Base-by-base conservation (phyloP, 2,329 filamentous ascomycete species). In the Arthrobotrys musiformis region DNA sequence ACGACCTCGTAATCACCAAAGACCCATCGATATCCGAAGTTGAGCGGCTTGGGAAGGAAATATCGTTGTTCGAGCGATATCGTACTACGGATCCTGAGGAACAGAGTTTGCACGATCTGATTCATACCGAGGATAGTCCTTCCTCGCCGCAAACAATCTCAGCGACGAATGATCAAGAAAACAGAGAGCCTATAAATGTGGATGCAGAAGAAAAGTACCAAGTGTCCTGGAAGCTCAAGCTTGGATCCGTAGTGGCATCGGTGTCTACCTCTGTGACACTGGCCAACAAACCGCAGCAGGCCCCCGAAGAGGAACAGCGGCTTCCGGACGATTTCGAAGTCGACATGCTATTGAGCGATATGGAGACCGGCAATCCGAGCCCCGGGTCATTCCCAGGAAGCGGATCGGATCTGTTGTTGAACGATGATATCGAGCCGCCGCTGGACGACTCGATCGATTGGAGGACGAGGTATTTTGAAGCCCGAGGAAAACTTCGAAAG, bases 311-410 rank as follows among this genome's bases (percentile, higher is more conserved):
- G 22, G 72, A 76, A 33, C 72, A 60, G 50, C 46, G 72, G 7
- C 30, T 76, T 2, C 35, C 56, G 19, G 72, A 76, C 7, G 72
- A 70, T 30, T 58, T 58, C 33, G 54, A 58, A 11, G 72, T 76
- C 24, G 72, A 76, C 33, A 76, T 76, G 72, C 33, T 76, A 24
- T 35, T 76, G 40, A 76, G 72, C n/a, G 72, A 76, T 50, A 76
- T 76, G 56, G 72, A 68, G 22, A 76, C 72, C 22, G 72, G 63
- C 13, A 70, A 70, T 33, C 72, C 72, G 11, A 76, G 72, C n/a
- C 72, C 72, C 11, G 64, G 72, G 15, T 76, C 72, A 24, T 76
- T 70, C 17, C 72, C 72, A 13, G 72, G 72, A n/a, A 76, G 72
- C 13, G 37, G 37, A 42, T 76, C 72, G 15, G 72, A 76, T 46